Base-by-base conservation (phyloP, 2,329 filamentous ascomycete species). In the Xylariaceae sp. region DNA sequence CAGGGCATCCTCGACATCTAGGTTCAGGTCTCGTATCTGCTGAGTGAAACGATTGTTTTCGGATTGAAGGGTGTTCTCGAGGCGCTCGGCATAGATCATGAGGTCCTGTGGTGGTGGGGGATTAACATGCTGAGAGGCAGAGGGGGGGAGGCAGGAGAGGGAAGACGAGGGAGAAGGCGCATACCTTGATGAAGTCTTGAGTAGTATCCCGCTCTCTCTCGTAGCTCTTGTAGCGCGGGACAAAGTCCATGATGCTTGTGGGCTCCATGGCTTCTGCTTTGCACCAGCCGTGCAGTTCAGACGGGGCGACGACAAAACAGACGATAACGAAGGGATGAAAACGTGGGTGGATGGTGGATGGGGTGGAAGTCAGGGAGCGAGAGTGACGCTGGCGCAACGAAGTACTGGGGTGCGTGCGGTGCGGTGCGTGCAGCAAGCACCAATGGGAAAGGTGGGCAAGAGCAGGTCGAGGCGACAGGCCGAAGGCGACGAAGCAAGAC, bases 1-100 rank as follows among this genome's bases (percentile, higher is more conserved):
- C 7, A 67, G 73, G n/a, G 78, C 73, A 63, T 79, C 73, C 7
- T 72, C 69, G 13, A 83, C 71, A 57, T 84, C 80, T 54, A 82
- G 71, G 47, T 74, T 69, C 33, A 70, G 63, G 57, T 78, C 70
- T 41, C 65, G 66, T 11, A 82, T 62, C 51, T 76, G 66, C 36
- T 71, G 65, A 42, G 55, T 59, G 5, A 83, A 68, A 9, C 60
- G 60, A 1, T 60, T 57, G 55, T 77, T 81, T 60, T 83, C 76
- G 34, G 69, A 61, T 18, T 69, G 70, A 4, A 79, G 63, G 6
- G 52, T 61, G 16, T 64, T 68, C 61, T 83, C 77, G 45, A 79
- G 52, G 13, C 61, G 60, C 53, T 81, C 71, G 56, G 67, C 67
- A 56, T 79, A 76, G 42, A 73, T 59, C 51, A 80, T 63, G 31